Base-by-base conservation (phyloP, 2,329 filamentous ascomycete species). In the Trichothecium roseum region DNA sequence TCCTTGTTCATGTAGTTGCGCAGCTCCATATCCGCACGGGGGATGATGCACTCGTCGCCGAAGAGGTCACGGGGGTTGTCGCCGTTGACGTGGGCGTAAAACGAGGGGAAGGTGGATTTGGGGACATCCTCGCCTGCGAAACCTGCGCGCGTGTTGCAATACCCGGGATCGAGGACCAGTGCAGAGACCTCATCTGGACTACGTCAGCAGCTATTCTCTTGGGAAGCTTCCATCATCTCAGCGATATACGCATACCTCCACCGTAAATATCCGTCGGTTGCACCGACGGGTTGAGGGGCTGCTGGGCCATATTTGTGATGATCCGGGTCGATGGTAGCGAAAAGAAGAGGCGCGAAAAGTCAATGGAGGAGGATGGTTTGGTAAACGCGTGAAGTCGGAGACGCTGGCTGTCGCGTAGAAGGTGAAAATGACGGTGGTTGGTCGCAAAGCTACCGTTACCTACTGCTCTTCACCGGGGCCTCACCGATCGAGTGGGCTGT, bases 111-210 rank as follows among this genome's bases (percentile, higher is more conserved):
- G 38, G 96, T 79, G 20, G 85, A 87, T 66, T 96, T 96, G 48
- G 91, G 91, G 1, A 87, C 82, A 63, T 98, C 91, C 73, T 98
- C 93, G 54, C 93, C 91, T 10, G 93, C 93, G 54, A 96, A 98
- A 39, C 91, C 91, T 40, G 88, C 91, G 61, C 93, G 87, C 28
- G 84, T 88, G 47, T 78, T 81, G 53, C 84, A 85, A 64, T 87
- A 95, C 42, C 93, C 91, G 3, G 91, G 84, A 55, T 98, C 91
- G 54, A 98, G 84, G 27, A 98, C 85, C 48, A 98, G 83, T 35
- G 93, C 93, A 26, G 88, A 93, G 45, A 98, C 88, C 67, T 98
- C 91, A 68, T 98, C 91, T 94, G 50, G 39, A 36, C 38, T 28
- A 30, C 35, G 40, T 46, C 42, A 51, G 46, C 40, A 37, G 38